These are phyloP conservation scores for Gossypium davidsonii DNA, from an alignment of 441 rosid genomes.

Conservation along the genomic window DNA sequence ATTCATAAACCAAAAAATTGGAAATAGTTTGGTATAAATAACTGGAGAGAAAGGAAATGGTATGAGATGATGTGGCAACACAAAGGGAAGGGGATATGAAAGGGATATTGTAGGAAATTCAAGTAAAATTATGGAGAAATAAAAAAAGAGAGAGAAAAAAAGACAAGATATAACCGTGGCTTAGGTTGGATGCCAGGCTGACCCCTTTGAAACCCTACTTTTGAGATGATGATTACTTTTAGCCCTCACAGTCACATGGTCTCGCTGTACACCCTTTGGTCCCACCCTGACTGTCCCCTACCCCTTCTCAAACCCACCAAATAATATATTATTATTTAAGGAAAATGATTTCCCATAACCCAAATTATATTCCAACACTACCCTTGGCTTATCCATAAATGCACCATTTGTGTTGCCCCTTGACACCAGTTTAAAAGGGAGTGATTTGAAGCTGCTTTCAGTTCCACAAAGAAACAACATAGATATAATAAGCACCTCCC, in stretches of 20 bases:
- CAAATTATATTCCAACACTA: constrained; percentile 17
- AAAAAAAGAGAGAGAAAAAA: background rate
- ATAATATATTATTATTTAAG: background rate
- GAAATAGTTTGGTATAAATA: background rate
- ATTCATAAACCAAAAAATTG: background rate
- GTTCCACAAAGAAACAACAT: background rate
- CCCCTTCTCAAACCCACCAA: background rate
- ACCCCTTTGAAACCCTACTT: constrained; percentile 13
- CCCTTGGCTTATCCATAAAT: constrained; percentile 25
- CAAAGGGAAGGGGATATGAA: background rate
- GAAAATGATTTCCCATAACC: background rate
- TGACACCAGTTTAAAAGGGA: constrained; percentile 16
- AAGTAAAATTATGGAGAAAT: background rate
- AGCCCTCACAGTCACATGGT: constrained; percentile 31
- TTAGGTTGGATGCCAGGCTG: constrained; percentile 29
- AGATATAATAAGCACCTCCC: background rate
- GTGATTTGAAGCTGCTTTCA: background rate
- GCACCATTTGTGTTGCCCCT: background rate
- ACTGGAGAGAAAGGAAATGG: background rate
- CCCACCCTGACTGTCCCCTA: background rate
- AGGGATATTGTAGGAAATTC: background rate
- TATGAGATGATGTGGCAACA: background rate
- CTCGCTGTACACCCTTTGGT: constrained; percentile 19
- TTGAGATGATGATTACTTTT: constrained; percentile 26
- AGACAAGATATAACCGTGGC: constrained; percentile 21